Evolutionary conservation across 768 basidiomycete species (phyloP).

Genomic region (Nidularia sp.): DNA sequence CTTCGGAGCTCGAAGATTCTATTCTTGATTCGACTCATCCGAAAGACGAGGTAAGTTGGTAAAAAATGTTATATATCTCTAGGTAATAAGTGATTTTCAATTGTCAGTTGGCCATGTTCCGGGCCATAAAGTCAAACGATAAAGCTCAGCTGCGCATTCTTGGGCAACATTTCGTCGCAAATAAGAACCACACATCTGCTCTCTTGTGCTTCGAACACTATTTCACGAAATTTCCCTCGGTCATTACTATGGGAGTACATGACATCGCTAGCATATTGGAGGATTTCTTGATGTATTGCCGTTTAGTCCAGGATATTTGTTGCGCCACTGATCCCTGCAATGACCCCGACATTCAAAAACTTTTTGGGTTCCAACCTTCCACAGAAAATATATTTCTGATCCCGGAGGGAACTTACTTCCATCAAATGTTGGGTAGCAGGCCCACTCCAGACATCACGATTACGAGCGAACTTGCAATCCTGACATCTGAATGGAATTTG

Average conservation of each 20-base stretch:
- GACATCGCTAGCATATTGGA: slow-evolving; percentile 24
- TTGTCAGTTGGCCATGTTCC: slow-evolving; percentile 16
- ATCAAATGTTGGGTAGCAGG: slow-evolving; percentile 1
- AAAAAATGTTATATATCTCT: too few species aligned
- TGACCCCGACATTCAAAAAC: slow-evolving; percentile 14
- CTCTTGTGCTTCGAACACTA: slow-evolving; percentile 40
- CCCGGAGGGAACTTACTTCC: slow-evolving; percentile 18
- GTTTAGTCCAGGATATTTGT: slow-evolving; percentile 21
- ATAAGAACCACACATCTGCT: slow-evolving; percentile 22
- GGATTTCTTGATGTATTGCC: slow-evolving; percentile 29
- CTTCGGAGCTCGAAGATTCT: slow-evolving; percentile 7
- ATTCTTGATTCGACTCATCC: too few species aligned
- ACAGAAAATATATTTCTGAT: slow-evolving; percentile 23
- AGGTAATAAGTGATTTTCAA: background rate
- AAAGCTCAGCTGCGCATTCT: slow-evolving; percentile 22
- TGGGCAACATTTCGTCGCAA: slow-evolving; percentile 20
- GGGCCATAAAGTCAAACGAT: slow-evolving; percentile 10
- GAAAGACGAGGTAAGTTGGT: too few species aligned
- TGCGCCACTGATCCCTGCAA: slow-evolving; percentile 21
- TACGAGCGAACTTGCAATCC: slow-evolving; percentile 6
- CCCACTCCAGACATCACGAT: background rate
- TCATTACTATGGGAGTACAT: slow-evolving; percentile 15
- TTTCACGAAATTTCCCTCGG: slow-evolving; percentile 21
- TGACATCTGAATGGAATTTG: slow-evolving; percentile 9
- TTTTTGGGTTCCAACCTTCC: slow-evolving; percentile 28